These are phyloP conservation scores for Avena atlantica DNA, from an alignment of 176 grass and related monocot genomes.

Conservation along the genomic window DNA sequence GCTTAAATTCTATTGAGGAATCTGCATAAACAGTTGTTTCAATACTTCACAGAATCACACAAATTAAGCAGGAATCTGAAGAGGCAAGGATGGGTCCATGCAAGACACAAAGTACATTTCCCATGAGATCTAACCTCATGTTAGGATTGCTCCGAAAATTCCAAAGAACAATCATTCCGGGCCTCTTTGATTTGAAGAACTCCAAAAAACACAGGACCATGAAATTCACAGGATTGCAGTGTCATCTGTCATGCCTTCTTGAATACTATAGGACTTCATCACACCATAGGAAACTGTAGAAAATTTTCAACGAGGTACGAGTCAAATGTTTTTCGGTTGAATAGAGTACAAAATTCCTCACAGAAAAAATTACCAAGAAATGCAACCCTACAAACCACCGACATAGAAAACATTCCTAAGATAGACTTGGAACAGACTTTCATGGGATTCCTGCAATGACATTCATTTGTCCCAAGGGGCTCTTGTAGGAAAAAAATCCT, in stretches of 20 bases:
- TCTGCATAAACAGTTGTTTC: background rate
- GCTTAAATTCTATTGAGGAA: background rate
- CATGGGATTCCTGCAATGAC: background rate
- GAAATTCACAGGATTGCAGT: background rate
- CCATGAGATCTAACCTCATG: background rate
- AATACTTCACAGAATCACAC: background rate
- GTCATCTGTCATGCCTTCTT: background rate
- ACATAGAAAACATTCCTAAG: constrained; percentile 10
- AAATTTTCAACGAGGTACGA: background rate
- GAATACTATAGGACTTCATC: background rate
- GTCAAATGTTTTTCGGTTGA: background rate
- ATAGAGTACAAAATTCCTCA: background rate
- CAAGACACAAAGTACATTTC: background rate
- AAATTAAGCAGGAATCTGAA: background rate
- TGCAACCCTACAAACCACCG: background rate
- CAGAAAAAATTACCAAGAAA: background rate
- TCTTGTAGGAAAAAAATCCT: background rate
- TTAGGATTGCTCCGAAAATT: constrained; percentile 7
- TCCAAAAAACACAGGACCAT: background rate
- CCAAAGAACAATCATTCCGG: background rate
- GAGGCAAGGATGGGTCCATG: background rate
- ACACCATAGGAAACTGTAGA: background rate
- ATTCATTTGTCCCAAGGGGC: background rate
- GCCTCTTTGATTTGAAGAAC: background rate
- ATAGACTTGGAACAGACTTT: too few relatives aligned